These are phyloP conservation scores for Boletus rubescentipes DNA, from an alignment of 768 basidiomycete genomes.

Conservation along the genomic window DNA sequence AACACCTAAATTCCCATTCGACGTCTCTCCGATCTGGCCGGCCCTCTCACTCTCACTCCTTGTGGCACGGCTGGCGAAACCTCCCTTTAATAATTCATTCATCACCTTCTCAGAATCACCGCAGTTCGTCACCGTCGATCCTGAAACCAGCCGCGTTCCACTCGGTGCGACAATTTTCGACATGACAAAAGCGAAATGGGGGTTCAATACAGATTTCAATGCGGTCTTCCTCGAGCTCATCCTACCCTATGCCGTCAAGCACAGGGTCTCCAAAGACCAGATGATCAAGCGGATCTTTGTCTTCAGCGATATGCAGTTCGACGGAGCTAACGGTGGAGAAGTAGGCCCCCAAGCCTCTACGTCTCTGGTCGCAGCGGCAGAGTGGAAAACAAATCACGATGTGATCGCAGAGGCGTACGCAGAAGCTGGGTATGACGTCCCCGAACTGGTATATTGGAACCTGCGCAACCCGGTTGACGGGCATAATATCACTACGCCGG, in stretches of 20 bases:
- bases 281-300: slow-evolving; percentile 78
- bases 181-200: slow-evolving; percentile 45
- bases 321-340: slow-evolving; percentile 24
- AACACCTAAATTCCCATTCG: slow-evolving; percentile 9
- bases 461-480: slow-evolving; percentile 32
- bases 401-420: slow-evolving; percentile 52
- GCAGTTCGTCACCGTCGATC: slow-evolving; percentile 48
- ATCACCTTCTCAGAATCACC: slow-evolving; percentile 65
- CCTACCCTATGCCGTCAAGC: slow-evolving; percentile 55
- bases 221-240: slow-evolving; percentile 63
- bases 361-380: background rate
- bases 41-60: slow-evolving; percentile 66
- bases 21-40: slow-evolving; percentile 51
- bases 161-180: slow-evolving; percentile 37
- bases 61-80: slow-evolving; percentile 57
- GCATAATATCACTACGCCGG: slow-evolving; percentile 41
- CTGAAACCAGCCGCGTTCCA: slow-evolving; percentile 23
- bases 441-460: slow-evolving; percentile 76
- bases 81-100: slow-evolving; percentile 65
- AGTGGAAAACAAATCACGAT: slow-evolving; percentile 66
- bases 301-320: slow-evolving; percentile 82
- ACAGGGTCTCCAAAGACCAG: slow-evolving; percentile 59
- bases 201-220: slow-evolving; percentile 60
- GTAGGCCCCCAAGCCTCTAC: too few species aligned
- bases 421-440: slow-evolving; percentile 67